These are phyloP conservation scores for Starmerella vaccinii DNA, from an alignment of 805 yeast species.

Conservation along the genomic window DNA sequence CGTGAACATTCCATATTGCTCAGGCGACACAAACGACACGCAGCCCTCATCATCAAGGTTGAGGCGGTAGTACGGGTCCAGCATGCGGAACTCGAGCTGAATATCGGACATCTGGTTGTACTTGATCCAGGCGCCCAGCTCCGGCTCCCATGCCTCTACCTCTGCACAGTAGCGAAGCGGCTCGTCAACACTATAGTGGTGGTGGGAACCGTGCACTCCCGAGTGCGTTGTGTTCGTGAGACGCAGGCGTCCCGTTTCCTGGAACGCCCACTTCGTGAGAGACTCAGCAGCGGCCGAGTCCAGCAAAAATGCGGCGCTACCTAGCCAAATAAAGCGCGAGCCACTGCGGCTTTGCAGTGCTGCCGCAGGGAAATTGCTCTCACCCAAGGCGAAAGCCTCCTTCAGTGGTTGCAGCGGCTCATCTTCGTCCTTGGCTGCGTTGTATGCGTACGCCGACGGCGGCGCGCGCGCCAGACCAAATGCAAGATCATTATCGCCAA, in stretches of 20 bases:
- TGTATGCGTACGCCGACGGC: constrained; percentile 22
- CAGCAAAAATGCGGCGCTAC: constrained; percentile 51
- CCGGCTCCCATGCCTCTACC: constrained; percentile 37
- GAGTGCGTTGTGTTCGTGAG: constrained; percentile 47
- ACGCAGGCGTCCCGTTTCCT: constrained; percentile 49
- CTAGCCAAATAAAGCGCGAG: constrained; percentile 74
- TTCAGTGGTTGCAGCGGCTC: constrained; percentile 7
- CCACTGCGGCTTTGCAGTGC: constrained; percentile 67
- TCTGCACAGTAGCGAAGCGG: constrained; percentile 44
- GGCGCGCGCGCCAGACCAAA: constrained; percentile 23
- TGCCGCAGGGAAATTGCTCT: constrained; percentile 36
- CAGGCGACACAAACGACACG: constrained; percentile 63
- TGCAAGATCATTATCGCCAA: constrained; percentile 14
- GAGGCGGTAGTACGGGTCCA: constrained; percentile 90
- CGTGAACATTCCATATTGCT: constrained; percentile 94
- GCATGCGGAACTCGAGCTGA: constrained; percentile 78
- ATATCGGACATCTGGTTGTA: constrained; percentile 46
- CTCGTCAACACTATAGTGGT: constrained; percentile 66
- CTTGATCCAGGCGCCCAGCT: constrained; percentile 55
- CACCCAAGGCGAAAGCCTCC: constrained; percentile 20
- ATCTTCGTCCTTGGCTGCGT: constrained; percentile 18
- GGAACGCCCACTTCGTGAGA: constrained; percentile 59
- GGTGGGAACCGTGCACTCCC: constrained; percentile 34
- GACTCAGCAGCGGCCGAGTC: constrained; percentile 30
- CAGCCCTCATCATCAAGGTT: constrained; percentile 39